Evolutionary conservation across 768 basidiomycete genomes (phyloP).

Genomic region (Trametes meyenii): DNA sequence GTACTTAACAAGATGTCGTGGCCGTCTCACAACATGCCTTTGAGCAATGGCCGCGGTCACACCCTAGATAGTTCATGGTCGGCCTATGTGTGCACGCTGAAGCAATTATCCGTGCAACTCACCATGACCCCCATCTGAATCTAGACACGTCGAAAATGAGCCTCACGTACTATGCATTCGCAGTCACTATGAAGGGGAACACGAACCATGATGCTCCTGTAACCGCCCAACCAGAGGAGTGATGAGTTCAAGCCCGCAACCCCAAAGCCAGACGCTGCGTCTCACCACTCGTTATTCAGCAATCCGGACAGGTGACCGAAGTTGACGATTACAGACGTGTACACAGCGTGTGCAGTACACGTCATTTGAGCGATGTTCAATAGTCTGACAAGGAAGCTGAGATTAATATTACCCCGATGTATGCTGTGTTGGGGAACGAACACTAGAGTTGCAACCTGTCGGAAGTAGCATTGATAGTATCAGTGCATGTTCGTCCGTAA

Average conservation of each 20-base stretch:
- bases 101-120: neutral
- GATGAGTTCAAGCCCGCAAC: too few relatives aligned
- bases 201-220: slow-evolving; percentile 15
- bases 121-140: slow-evolving; percentile 10
- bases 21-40: neutral
- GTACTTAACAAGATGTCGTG: too few relatives aligned
- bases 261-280: neutral
- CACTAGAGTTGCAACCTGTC: slow-evolving; percentile 6
- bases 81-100: too few relatives aligned
- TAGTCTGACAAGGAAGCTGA: neutral
- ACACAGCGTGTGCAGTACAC: slow-evolving; percentile 1
- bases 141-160: neutral
- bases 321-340: neutral
- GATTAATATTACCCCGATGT: neutral
- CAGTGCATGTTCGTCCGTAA: neutral
- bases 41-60: slow-evolving; percentile 7
- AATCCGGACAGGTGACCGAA: neutral
- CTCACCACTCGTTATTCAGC: slow-evolving; percentile 1
- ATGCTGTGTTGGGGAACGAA: neutral
- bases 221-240: too few relatives aligned
- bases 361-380: slow-evolving; percentile 10
- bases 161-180: too few relatives aligned
- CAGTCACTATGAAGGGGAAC: neutral
- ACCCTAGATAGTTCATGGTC: neutral
- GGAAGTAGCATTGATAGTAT: neutral